Conservation (phyloP, 257 asterid species). For the Solanum chmielewskii region DNA sequence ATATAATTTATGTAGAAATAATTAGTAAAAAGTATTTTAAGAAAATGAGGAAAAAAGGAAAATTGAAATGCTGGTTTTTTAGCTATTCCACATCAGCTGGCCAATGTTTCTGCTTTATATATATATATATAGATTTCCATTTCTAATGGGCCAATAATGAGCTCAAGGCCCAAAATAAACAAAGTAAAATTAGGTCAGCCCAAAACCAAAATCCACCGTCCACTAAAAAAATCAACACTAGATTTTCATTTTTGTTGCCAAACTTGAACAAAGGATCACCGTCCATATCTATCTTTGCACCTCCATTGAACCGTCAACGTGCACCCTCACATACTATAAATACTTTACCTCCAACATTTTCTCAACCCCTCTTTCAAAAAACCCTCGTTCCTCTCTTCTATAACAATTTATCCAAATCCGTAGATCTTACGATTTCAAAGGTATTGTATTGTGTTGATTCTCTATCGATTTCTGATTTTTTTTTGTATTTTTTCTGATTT, state of each 20-base stretch:
- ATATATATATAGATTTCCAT: no score
- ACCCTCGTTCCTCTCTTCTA: background rate
- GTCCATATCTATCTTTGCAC: background rate
- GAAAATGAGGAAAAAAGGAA: no score
- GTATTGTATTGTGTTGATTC: background rate
- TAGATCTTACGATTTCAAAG: background rate
- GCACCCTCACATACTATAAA: background rate
- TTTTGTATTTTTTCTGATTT: background rate
- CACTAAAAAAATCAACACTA: background rate
- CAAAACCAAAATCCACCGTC: background rate
- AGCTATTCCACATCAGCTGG: no score
- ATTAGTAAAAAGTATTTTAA: no score
- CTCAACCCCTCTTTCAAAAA: background rate
- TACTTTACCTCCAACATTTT: background rate
- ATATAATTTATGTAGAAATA: no score
- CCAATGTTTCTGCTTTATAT: no score
- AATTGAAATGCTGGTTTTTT: no score
- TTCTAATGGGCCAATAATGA: background rate
- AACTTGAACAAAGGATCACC: background rate
- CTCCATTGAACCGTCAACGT: background rate
- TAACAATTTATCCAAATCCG: background rate
- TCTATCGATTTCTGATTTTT: background rate
- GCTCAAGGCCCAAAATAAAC: background rate
- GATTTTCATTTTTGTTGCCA: background rate
- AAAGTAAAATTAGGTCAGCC: background rate